phyloP scores from a whole-genome alignment of 2,329 filamentous ascomycete genomes.

The Monosporascus sp. region DNA sequence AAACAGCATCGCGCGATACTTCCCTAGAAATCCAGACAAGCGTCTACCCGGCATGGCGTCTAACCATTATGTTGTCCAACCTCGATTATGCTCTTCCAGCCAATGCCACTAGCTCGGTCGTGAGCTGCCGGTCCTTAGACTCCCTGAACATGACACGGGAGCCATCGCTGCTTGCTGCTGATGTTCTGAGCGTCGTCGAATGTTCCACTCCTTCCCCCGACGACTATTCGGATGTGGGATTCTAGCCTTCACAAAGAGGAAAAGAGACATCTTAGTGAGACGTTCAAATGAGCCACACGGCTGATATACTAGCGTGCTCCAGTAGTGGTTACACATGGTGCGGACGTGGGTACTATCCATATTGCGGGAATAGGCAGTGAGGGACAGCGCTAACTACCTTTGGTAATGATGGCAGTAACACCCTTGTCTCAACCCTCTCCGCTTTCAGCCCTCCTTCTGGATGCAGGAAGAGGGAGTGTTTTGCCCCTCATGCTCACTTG shows the following conservation, averaged over 20 bases:
- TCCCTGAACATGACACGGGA: not conserved
- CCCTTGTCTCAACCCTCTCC: not conserved
- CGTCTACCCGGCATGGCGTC: not conserved
- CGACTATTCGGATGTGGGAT: not conserved
- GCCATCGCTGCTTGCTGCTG: not conserved
- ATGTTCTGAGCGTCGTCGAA: not conserved
- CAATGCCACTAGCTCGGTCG: not conserved
- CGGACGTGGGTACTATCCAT: not conserved
- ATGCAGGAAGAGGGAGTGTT: not conserved
- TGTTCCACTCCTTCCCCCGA: not conserved
- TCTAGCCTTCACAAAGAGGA: not conserved
- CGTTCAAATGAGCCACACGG: not conserved
- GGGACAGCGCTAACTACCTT: not conserved
- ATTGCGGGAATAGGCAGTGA: not conserved
- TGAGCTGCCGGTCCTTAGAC: not conserved
- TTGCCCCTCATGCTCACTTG: not conserved
- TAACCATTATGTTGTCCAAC: not conserved
- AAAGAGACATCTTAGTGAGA: not conserved
- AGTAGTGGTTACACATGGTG: not conserved
- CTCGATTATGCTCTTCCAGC: not conserved
- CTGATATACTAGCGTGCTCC: not conserved
- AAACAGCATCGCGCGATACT: not conserved
- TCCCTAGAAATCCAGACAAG: not conserved
- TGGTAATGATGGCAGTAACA: not conserved
- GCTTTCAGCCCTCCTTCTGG: not conserved